Evolutionary conservation across 371 early-diverging fungal species (phyloP), one percentile per base, ranked within the genome.

Genomic region (Hamiltosporidium magnivora): DNA sequence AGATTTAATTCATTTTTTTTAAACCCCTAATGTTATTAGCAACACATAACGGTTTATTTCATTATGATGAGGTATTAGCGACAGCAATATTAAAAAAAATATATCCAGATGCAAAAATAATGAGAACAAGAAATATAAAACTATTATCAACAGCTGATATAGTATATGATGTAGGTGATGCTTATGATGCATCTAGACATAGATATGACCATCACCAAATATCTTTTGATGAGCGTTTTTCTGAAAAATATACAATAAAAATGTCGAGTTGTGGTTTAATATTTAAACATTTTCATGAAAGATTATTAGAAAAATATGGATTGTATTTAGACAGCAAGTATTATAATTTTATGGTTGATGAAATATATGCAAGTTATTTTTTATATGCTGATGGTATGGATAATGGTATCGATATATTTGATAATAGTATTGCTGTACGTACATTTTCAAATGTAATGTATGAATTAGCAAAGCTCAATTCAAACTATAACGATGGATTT

Each of bases 201-300:
- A 65, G 76, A 49, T 80, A 58, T 68, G 80, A 80, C 49, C 80
- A 80, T 49, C 80, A 80, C 61, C 75, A 75, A 52, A 61, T 54
- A 54, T 64, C 59, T 1, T 80, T 77, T 69, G 25, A 41, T 37
- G 74, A 77, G n/a, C 72, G 73, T 41, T 77, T 62, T 66, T 69
- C 67, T 36, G 43, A 54, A 1, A 64, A 70, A 58, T 73, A 71
- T 39, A 68, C 69, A 56, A 63, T 76, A 40, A 75, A 72, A 67
- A 37, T 80, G 8, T 74, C 75, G 61, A 73, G 73, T 58, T 59
- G 75, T 8, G 80, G 80, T n/a, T 43, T 80, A 25, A 74, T 80
- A n/a, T 80, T 61, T 56, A 77, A 77, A 58, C 61, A 80, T 52
- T 72, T 68, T 65, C 67, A 68, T 44, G 44, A 66, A 46, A 58